Evolutionary conservation across 768 basidiomycete species (phyloP), one percentile per base, ranked within the genome.

Genomic region (Porphyrellus cyaneotinctus): DNA sequence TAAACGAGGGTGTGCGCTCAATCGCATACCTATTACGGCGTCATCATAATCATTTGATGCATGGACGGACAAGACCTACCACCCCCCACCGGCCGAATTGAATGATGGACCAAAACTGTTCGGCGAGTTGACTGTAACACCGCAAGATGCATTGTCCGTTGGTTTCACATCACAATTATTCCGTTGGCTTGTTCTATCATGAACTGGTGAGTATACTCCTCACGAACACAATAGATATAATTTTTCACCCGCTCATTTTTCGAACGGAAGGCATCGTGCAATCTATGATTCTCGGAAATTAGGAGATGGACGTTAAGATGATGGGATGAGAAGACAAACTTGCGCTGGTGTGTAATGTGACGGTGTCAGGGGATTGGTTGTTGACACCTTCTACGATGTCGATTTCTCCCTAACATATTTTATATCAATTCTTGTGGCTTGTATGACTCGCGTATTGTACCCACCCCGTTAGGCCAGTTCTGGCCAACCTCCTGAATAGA

Each of bases 371-470:
- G 11, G 54, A 36, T 30, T 63, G 54, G 33, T 64, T 44, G 36
- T 74, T 73, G 47, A 74, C 57, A 11, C 72, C 72, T 35, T 72
- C 71, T 11, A 72, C 20, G 8, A 71, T 71, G 46, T 72, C 70
- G 18, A 70, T 33, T 49, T 70, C 69, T 18, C 69, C 67, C 67
- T 69, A 22, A 36, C 6, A 7, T 12, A 33, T 43, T 11, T 18
- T 17, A 26, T 41, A 15, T 54, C 20, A 43, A 36, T 15, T 4
- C 2, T 20, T 18, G n/a, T 18, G 3, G n/a, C n/a, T 14, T 3
- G 35, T 18, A 10, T 18, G 4, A 35, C 5, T 23, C 35, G 7
- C n/a, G 30, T 4, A 18, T 9, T 4, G 4, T 37, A 37, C 51
- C 15, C 17, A 67, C 64, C 49, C 60, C 59, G 2, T 68, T 43